A percentile compares a stretch with the other conserved stretches of the same genome.
These are phyloP conservation scores for Ceriops zippeliana DNA, from an alignment of 345 rosid genomes.

Conservation along the genomic window DNA sequence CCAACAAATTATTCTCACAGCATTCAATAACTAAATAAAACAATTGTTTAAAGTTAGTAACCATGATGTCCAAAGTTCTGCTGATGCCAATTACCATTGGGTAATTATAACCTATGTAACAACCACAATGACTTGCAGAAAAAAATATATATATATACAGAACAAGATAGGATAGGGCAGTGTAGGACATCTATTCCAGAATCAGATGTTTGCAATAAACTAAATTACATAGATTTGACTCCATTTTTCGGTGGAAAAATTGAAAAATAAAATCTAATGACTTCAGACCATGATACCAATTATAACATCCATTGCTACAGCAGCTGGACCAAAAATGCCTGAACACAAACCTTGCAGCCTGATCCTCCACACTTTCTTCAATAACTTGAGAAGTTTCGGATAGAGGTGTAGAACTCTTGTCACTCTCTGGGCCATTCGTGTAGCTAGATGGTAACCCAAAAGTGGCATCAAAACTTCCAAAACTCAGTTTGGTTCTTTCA, in stretches of 20 bases:
- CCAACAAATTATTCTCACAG: not conserved
- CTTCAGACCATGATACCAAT: not conserved
- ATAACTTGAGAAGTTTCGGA: conserved; percentile 59
- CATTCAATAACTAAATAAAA: not conserved
- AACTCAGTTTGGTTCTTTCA: conserved; percentile 79
- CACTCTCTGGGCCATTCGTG: conserved; percentile 48
- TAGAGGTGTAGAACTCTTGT: conserved; percentile 54
- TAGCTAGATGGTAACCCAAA: conserved; percentile 50
- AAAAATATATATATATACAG: too few species aligned
- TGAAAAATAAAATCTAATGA: not conserved
- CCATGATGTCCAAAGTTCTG: not conserved
- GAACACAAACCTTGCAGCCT: conserved; percentile 50
- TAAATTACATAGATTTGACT: not conserved
- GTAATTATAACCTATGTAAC: too few species aligned
- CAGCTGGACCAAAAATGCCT: not conserved
- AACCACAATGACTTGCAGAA: too few species aligned
- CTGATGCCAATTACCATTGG: not conserved
- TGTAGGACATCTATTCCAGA: too few species aligned
- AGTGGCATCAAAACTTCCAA: conserved; percentile 88
- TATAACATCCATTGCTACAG: conserved; percentile 7
- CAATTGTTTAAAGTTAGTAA: not conserved
- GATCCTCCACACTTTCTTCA: conserved; percentile 56
- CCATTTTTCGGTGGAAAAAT: not conserved
- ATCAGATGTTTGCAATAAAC: too few species aligned
- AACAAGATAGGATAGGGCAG: too few species aligned